phyloP scores from a whole-genome alignment of 2,329 filamentous ascomycete species.

The Microcyclosporella mali region DNA sequence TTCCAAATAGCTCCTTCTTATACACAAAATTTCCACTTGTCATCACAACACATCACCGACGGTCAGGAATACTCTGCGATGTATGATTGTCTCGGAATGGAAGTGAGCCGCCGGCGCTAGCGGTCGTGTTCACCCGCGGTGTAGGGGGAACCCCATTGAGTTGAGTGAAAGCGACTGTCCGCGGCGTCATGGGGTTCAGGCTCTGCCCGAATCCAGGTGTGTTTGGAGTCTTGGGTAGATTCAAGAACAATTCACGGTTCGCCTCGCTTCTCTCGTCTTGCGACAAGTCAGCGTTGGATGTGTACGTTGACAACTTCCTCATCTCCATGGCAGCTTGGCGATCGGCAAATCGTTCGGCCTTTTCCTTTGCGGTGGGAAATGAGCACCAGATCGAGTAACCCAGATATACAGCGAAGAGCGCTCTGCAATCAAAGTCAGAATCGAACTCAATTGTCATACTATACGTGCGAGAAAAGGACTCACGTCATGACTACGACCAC shows the following conservation, averaged over 20 bases:
- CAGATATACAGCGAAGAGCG: conserved; percentile 55
- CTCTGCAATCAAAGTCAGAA: conserved; percentile 35
- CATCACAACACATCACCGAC: conserved; percentile 2
- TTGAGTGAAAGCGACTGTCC: conserved; percentile 62
- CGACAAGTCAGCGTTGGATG: conserved; percentile 40
- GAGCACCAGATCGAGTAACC: conserved; percentile 53
- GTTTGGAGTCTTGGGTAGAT: conserved; percentile 39
- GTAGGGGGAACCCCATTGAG: conserved; percentile 35
- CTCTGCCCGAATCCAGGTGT: conserved; percentile 35
- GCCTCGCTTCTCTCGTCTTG: conserved; percentile 53
- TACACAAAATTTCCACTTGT: too few species aligned
- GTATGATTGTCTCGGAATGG: conserved; percentile 28
- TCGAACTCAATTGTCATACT: conserved; percentile 1
- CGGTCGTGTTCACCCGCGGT: conserved; percentile 1
- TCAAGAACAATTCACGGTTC: conserved; percentile 36
- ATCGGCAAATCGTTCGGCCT: conserved; percentile 23
- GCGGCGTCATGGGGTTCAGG: conserved; percentile 50
- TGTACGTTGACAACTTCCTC: conserved; percentile 47
- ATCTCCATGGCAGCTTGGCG: conserved; percentile 36
- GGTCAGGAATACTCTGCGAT: conserved; percentile 12
- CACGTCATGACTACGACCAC: conserved; percentile 63
- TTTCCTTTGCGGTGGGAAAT: conserved; percentile 37
- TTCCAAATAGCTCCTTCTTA: neutral
- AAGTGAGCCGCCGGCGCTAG: conserved; percentile 15
- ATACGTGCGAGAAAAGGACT: conserved; percentile 32